Evolutionary conservation across 2,329 filamentous ascomycete species (phyloP).

Genomic region (Coccinonectria pachysandricola): DNA sequence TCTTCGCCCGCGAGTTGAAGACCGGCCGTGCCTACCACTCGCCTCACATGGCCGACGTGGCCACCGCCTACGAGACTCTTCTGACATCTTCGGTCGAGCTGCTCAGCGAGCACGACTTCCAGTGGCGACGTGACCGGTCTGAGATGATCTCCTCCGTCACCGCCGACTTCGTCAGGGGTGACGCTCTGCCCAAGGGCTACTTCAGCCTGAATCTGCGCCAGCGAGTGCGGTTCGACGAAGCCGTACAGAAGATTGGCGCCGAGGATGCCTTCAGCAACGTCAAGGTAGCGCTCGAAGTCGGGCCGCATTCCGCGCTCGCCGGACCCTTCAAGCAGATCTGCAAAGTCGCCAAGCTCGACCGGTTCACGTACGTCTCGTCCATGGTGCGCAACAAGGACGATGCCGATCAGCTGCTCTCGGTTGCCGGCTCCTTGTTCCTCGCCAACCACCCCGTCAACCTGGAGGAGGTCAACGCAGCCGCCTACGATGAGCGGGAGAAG

Average conservation of each 20-base stretch:
- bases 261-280: not conserved
- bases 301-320: slow-evolving; percentile 14
- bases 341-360: too few species aligned
- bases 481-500: too few species aligned
- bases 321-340: slow-evolving; percentile 12
- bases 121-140: not conserved
- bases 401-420: not conserved
- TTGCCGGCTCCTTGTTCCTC: not conserved
- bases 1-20: slow-evolving; percentile 33
- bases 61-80: not conserved
- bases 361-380: too few species aligned
- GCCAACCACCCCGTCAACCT: not conserved
- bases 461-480: not conserved
- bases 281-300: slow-evolving; percentile 14
- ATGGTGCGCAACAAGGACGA: slow-evolving; percentile 26
- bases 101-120: slow-evolving; percentile 1
- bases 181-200: slow-evolving; percentile 26
- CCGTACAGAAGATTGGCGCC: slow-evolving; percentile 8
- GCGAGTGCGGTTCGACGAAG: slow-evolving; percentile 28
- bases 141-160: slow-evolving; percentile 29
- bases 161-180: slow-evolving; percentile 25
- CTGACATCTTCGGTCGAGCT: not conserved
- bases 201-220: slow-evolving; percentile 28
- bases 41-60: slow-evolving; percentile 20
- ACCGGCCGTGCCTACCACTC: slow-evolving; percentile 42